A percentile compares a stretch with the other conserved stretches of the same genome.
These are phyloP conservation scores for Bipolaris victoriae DNA, from an alignment of 2,329 filamentous ascomycete species.

Conservation along the genomic window DNA sequence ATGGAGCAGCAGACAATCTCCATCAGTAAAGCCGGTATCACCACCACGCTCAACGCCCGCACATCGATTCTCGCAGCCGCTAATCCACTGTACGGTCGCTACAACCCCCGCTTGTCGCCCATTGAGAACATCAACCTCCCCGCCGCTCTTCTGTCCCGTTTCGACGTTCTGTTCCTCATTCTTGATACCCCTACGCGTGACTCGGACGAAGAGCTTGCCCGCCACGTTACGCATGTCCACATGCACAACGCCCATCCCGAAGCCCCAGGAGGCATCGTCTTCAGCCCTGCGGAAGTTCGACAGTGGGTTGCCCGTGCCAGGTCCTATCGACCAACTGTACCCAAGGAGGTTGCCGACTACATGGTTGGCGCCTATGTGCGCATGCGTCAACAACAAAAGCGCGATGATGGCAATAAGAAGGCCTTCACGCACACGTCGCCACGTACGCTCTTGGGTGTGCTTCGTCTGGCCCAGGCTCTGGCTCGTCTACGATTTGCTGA, in stretches of 20 bases:
- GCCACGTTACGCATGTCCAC: slow-evolving; percentile 95
- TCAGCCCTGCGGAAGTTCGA: slow-evolving; percentile 89
- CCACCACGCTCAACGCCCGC: slow-evolving; percentile 92
- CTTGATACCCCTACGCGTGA: slow-evolving; percentile 93
- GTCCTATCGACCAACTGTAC: slow-evolving; percentile 84
- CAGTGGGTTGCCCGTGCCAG: slow-evolving; percentile 95
- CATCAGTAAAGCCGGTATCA: slow-evolving; percentile 91
- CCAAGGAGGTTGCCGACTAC: slow-evolving; percentile 87
- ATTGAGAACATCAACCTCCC: slow-evolving; percentile 99
- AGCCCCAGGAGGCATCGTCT: slow-evolving; percentile 70
- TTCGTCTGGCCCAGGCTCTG: slow-evolving; percentile 91
- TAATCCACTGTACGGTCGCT: slow-evolving; percentile 95
- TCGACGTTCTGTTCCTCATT: slow-evolving; percentile 95
- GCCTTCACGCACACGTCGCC: slow-evolving; percentile 94
- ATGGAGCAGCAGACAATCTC: slow-evolving; percentile 90
- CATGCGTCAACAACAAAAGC: slow-evolving; percentile 88
- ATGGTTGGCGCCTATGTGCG: slow-evolving; percentile 96
- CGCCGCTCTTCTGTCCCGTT: slow-evolving; percentile 94
- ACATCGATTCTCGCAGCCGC: slow-evolving; percentile 95
- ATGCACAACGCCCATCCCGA: slow-evolving; percentile 96
- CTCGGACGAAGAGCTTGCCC: slow-evolving; percentile 87
- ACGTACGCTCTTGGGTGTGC: slow-evolving; percentile 88
- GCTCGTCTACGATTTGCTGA: slow-evolving; percentile 89
- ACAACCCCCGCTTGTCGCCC: slow-evolving; percentile 95
- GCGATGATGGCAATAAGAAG: slow-evolving; percentile 87